phyloP scores from a whole-genome alignment of 768 basidiomycete species.

The Naganishia onofrii region DNA sequence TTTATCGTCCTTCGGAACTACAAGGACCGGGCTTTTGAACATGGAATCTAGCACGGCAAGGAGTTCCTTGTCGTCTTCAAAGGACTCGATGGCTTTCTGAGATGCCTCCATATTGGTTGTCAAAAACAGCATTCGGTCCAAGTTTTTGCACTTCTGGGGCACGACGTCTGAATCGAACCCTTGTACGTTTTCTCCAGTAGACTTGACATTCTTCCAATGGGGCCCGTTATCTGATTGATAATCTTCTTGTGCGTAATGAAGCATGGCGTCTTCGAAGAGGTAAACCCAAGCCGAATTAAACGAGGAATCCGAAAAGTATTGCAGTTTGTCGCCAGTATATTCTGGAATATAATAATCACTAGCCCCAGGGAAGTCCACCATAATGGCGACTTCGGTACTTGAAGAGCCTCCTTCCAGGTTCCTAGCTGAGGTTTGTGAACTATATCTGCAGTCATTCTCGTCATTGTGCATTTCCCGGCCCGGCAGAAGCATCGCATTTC shows the following conservation, averaged over 20 bases:
- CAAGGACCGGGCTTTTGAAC: not conserved
- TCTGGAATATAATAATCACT: not conserved
- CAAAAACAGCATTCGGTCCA: not conserved
- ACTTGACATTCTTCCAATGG: not conserved
- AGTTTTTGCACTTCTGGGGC: not conserved
- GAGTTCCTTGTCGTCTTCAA: not conserved
- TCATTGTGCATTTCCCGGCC: no score
- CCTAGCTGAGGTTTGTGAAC: not conserved
- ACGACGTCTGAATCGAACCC: not conserved
- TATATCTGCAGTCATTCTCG: not conserved
- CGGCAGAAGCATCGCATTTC: not conserved
- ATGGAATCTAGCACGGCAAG: not conserved
- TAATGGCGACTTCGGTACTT: not conserved
- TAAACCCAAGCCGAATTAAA: not conserved
- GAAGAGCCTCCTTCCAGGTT: not conserved
- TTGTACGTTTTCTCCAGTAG: not conserved
- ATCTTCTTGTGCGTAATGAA: not conserved
- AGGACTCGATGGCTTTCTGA: not conserved
- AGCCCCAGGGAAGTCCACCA: not conserved
- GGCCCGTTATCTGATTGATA: not conserved
- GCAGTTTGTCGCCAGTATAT: not conserved
- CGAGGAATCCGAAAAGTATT: not conserved
- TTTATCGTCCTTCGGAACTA: not conserved
- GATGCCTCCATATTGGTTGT: not conserved
- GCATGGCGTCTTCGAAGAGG: not conserved